Evolutionary conservation across 1,284 basidiomycete species (phyloP), one percentile per base, ranked within the genome.

Genomic region (Veloboletus limbatus): DNA sequence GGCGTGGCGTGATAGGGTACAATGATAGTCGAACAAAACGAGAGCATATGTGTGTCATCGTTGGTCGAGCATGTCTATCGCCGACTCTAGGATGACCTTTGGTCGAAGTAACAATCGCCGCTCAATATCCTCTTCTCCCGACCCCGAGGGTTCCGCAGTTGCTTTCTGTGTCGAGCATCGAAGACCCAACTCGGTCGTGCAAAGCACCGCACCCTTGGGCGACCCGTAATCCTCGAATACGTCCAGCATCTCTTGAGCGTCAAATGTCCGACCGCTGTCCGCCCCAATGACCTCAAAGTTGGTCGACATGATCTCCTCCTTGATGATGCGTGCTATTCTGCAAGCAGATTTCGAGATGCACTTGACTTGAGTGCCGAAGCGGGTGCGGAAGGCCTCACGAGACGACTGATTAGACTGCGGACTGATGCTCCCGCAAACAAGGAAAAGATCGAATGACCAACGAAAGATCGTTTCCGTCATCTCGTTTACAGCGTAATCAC

Each of bases 281-380:
- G 78, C 74, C 24, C 78, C 71, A 34, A 84, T 65, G 27, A 87
- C 74, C 56, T 87, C 82, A 57, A 87, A 87, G 52, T 74, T 78
- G 4, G 84, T 82, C 6, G 80, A 82, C 71, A 87, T 78, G 57
- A 85, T 84, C 50, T 85, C 82, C 56, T 87, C 83, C 34, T 78
- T 69, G 33, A 77, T 76, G 35, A 85, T 76, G 37, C 70, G 73
- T 6, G 82, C 80, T 28, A 87, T 66, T 45, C 74, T 73, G 58
- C 76, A 76, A 18, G 81, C 81, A 0, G 80, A 72, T 45, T 75
- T 75, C 11, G 83, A 77, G 45, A 87, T 81, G 16, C 82, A 74
- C 20, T 73, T 74, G 8, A 85, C 72, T 56, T 83, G 82, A 20
- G 78, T 66, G 35, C 74, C 73, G 47, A 83, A 83, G 11, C 73